These are phyloP conservation scores for Globisporangium acanthophoron DNA, from an alignment of 352 stramenopile genomes.

Conservation along the genomic window DNA sequence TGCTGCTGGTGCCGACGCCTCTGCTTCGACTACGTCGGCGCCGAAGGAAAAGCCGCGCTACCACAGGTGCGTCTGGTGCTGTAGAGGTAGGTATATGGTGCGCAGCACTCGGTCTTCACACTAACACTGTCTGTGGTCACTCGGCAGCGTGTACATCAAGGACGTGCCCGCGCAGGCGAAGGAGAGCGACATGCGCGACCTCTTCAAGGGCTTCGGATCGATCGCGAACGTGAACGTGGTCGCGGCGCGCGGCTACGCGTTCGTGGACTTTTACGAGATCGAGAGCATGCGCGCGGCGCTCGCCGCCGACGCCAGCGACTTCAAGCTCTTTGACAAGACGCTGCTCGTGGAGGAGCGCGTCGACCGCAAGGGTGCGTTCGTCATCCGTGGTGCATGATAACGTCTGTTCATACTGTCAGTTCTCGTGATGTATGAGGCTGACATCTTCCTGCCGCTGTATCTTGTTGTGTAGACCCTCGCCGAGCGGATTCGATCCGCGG, in stretches of 20 bases:
- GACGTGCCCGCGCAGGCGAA: slow-evolving; percentile 71
- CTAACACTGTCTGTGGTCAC: slow-evolving; percentile 1
- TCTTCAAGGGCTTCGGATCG: slow-evolving; percentile 74
- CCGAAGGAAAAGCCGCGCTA: slow-evolving; percentile 52
- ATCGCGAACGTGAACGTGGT: slow-evolving; percentile 71
- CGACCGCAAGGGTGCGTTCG: slow-evolving; percentile 57
- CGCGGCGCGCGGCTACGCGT: slow-evolving; percentile 58
- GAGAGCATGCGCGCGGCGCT: slow-evolving; percentile 74
- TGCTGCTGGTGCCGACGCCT: neutral
- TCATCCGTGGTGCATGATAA: neutral
- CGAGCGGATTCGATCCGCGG: slow-evolving; percentile 26
- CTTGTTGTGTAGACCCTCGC: slow-evolving; percentile 12
- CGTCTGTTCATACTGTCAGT: neutral
- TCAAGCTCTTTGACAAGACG: slow-evolving; percentile 73
- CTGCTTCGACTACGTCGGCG: slow-evolving; percentile 17
- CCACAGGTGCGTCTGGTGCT: slow-evolving; percentile 22
- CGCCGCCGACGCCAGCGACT: slow-evolving; percentile 43
- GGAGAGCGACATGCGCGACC: slow-evolving; percentile 65
- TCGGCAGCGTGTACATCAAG: slow-evolving; percentile 66
- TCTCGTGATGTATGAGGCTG: neutral
- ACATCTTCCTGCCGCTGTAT: neutral
- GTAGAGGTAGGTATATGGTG: neutral
- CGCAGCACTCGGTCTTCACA: neutral
- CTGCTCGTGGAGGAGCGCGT: slow-evolving; percentile 68
- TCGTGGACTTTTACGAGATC: slow-evolving; percentile 78